A percentile compares a stretch with the other conserved stretches of the same genome.
Evolutionary conservation across 495 filamentous ascomycete species (phyloP).

Genomic region (Acidiella bohemica): DNA sequence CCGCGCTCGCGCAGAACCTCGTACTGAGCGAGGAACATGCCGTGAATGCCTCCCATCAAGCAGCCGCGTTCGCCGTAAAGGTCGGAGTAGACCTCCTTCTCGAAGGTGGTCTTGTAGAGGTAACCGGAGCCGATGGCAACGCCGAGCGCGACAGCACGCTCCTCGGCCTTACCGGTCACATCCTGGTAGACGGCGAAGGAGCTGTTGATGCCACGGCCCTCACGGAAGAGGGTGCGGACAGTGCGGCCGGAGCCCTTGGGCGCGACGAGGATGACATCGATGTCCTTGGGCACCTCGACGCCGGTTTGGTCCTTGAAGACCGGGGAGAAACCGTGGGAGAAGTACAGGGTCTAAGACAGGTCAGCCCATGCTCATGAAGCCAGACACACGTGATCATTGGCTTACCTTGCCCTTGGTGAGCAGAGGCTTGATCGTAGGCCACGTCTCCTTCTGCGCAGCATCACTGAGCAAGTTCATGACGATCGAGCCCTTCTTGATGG

Average conservation of each 20-base stretch:
- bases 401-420: slow-evolving; percentile 91
- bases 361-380: slow-evolving; percentile 12
- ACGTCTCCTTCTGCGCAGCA: slow-evolving; percentile 95
- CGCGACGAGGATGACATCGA: slow-evolving; percentile 97
- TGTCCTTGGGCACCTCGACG: slow-evolving; percentile 85
- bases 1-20: slow-evolving; percentile 97
- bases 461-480: slow-evolving; percentile 98
- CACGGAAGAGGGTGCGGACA: slow-evolving; percentile 91
- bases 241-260: slow-evolving; percentile 98
- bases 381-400: too few species aligned
- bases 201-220: slow-evolving; percentile 98
- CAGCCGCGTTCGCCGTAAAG: slow-evolving; percentile 99
- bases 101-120: slow-evolving; percentile 99
- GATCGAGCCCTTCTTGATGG: slow-evolving; percentile 84
- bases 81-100: slow-evolving; percentile 99
- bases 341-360: slow-evolving; percentile 72
- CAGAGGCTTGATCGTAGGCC: slow-evolving; percentile 94
- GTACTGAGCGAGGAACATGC: slow-evolving; percentile 99
- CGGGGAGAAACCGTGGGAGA: slow-evolving; percentile 99
- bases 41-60: slow-evolving; percentile 99
- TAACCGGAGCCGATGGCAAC: slow-evolving; percentile 93
- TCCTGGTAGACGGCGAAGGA: slow-evolving; percentile 98
- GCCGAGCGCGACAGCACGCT: slow-evolving; percentile 93
- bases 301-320: slow-evolving; percentile 99
- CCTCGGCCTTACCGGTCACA: slow-evolving; percentile 93